Evolutionary conservation across 129 eudicot species (phyloP).

Genomic region (Flaveria ramosissima): DNA sequence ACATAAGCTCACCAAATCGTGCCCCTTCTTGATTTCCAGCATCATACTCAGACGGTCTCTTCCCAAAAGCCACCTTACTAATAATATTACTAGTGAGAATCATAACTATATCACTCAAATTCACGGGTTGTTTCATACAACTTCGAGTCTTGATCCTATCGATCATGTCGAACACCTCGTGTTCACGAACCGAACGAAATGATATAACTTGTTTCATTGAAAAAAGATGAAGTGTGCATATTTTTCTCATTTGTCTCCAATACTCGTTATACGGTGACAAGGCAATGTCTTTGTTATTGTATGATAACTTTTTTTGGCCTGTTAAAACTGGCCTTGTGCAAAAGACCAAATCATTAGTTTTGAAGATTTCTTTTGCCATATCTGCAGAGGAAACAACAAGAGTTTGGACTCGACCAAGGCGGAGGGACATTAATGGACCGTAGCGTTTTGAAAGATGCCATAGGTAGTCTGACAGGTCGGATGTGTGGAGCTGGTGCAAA

Average conservation of each 20-base stretch:
- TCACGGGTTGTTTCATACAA: neutral
- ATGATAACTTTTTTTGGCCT: conserved; percentile 18
- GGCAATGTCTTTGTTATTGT: conserved; percentile 22
- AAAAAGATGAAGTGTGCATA: conserved; percentile 35
- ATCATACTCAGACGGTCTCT: neutral
- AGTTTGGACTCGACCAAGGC: conserved; percentile 26
- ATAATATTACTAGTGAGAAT: conserved; percentile 34
- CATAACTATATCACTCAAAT: conserved; percentile 24
- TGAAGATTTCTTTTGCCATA: conserved; percentile 39
- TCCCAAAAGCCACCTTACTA: conserved; percentile 41
- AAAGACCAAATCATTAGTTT: conserved; percentile 35
- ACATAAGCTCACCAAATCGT: conserved; percentile 24
- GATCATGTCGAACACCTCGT: conserved; percentile 35
- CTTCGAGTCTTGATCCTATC: neutral
- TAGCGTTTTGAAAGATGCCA: conserved; percentile 35
- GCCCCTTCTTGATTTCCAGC: neutral
- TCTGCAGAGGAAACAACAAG: conserved; percentile 34
- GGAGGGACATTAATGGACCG: conserved; percentile 43
- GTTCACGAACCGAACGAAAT: conserved; percentile 37
- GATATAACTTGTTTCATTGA: conserved; percentile 35
- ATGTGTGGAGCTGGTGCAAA: conserved; percentile 24
- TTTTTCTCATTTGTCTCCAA: conserved; percentile 37
- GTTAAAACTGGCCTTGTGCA: conserved; percentile 29
- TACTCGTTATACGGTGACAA: conserved; percentile 34
- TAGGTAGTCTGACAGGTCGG: conserved; percentile 22